Base-by-base conservation (phyloP, 164 flowering plant genomes). In the Hamamelis virginiana region DNA sequence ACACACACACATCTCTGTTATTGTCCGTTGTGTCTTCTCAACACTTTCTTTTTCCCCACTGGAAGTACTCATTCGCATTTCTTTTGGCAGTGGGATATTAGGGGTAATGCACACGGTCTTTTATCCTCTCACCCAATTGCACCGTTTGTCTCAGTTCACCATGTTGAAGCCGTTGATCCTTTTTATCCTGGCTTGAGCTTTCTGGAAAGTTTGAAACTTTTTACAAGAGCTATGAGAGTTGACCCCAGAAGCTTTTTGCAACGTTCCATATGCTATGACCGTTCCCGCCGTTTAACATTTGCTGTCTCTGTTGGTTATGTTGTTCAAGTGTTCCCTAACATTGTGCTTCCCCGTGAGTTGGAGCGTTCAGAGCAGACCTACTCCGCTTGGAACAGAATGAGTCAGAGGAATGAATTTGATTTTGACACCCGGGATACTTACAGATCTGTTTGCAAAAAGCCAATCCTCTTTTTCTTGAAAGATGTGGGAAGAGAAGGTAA, bases 101-200 rank as follows among this genome's bases (percentile, higher is more conserved):
- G 80, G 69, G 89, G 92, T 11, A 81, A 72, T 72, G 86, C 85
- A 8, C 83, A 84, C 46, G 92, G 89, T 47, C 86, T 85, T 41
- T 72, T 87, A 27, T 62, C 89, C 1, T 66, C 92, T 18, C 92
- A 87, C 59, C 92, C 92, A 3, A 65, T 85, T 5, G 85, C 92
- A 9, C 89, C 92, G 0, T 85, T 87, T 66, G 64, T 88, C 22
- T 84, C 89, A 25, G 77, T 88, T 74, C 89, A 88, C 72, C 89
- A 88, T 72, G 79, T 88, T 11, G 88, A 88, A 77, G 82, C 85
- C 12, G 88, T 83, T 0, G 78, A 86, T 59, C 88, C 92, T 5
- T 68, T 88, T 44, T 88, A 76, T 72, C 89, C 92, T 57, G 86
- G 88, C 1, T 70, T 84, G 74, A 77, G 62, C 66, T 77, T 76